A percentile compares a stretch with the other conserved stretches of the same genome.
Evolutionary conservation across 2,329 filamentous ascomycete genomes (phyloP).

Genomic region (Bipolaris bicolor): DNA sequence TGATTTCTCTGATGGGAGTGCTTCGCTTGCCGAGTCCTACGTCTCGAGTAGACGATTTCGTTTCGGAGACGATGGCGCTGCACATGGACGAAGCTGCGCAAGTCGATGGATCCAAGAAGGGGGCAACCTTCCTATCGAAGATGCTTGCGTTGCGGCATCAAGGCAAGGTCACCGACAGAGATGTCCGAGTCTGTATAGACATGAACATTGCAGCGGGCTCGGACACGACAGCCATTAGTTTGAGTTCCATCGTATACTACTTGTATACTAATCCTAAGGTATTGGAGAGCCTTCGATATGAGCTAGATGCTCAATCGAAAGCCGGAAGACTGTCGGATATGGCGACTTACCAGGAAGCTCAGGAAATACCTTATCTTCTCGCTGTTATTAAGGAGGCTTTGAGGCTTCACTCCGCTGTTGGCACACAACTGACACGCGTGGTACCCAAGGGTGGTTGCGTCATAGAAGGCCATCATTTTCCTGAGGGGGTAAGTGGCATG

Average conservation of each 20-base stretch:
- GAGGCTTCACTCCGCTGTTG: not conserved
- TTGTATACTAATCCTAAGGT: constrained; percentile 13
- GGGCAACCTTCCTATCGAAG: not conserved
- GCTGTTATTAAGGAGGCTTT: not conserved
- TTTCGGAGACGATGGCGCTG: not conserved
- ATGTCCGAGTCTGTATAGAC: not conserved
- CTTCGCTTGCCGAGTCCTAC: not conserved
- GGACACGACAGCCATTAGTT: constrained; percentile 21
- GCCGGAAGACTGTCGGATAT: not conserved
- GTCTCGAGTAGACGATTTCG: not conserved
- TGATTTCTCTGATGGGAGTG: not conserved
- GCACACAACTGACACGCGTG: not conserved
- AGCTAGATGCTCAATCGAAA: not conserved
- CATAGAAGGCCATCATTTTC: not conserved
- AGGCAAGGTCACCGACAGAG: not conserved
- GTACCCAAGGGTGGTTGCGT: not conserved
- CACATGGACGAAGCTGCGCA: not conserved
- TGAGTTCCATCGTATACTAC: constrained; percentile 24
- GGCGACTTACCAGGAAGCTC: not conserved
- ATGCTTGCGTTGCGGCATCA: not conserved
- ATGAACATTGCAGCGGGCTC: constrained; percentile 30
- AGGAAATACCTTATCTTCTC: not conserved
- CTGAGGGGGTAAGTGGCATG: not conserved
- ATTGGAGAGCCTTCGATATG: not conserved
- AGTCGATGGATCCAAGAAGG: not conserved